Evolutionary conservation across 495 filamentous ascomycete genomes (phyloP).

Genomic region (Penicillium malachiteum): DNA sequence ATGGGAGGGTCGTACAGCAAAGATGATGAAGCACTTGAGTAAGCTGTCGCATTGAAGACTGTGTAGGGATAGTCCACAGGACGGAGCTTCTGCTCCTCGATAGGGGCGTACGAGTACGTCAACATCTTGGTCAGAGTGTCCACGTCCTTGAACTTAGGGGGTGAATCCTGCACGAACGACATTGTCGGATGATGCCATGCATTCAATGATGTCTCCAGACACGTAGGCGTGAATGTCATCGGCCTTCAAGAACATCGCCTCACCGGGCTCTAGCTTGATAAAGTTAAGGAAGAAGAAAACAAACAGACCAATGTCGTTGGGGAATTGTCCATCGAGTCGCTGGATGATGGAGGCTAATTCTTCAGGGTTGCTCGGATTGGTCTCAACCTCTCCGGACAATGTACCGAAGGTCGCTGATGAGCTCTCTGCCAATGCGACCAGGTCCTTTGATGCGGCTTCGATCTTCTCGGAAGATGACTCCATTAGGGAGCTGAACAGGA

Average conservation of each 20-base stretch:
- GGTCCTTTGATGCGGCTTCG: conserved; percentile 58
- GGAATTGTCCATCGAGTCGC: conserved; percentile 75
- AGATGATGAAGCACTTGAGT: conserved; percentile 66
- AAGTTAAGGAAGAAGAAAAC: conserved; percentile 83
- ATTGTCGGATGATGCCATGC: conserved; percentile 97
- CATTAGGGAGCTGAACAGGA: conserved; percentile 77
- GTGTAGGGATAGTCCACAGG: conserved; percentile 81
- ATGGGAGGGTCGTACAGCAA: conserved; percentile 92
- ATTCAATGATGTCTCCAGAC: conserved; percentile 95
- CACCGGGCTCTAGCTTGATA: conserved; percentile 75
- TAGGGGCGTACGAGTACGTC: conserved; percentile 91
- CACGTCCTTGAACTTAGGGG: conserved; percentile 97
- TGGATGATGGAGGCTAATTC: conserved; percentile 74
- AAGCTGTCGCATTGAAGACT: conserved; percentile 73
- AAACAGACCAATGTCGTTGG: conserved; percentile 73
- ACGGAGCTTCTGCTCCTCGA: conserved; percentile 88
- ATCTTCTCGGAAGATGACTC: conserved; percentile 65
- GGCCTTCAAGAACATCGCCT: conserved; percentile 93
- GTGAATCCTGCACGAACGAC: conserved; percentile 97
- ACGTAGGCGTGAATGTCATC: conserved; percentile 98
- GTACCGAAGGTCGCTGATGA: conserved; percentile 42
- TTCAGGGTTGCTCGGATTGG: conserved; percentile 37
- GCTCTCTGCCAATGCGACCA: conserved; percentile 68
- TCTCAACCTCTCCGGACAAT: conserved; percentile 32
- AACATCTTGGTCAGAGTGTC: conserved; percentile 87